A percentile compares a stretch with the other conserved stretches of the same genome.
Conservation (phyloP, 164 flowering plant species). For the Cinnamomum chago region DNA sequence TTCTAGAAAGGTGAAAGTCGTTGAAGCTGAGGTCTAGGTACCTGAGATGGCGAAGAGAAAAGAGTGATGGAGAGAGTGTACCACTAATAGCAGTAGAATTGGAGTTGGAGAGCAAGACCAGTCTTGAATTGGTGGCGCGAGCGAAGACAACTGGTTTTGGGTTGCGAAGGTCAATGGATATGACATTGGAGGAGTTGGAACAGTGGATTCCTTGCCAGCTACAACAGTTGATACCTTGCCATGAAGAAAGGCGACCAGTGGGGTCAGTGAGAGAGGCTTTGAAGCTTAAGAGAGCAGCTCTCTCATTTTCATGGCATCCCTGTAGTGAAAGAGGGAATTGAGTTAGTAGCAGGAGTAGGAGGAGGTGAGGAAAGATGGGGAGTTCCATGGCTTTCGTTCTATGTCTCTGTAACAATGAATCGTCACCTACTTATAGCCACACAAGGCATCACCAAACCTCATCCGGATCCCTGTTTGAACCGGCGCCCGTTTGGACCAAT, state of each 20-base stretch:
- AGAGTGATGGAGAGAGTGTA: constrained; percentile 17
- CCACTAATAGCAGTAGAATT: constrained; percentile 13
- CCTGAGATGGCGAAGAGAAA: constrained; percentile 11
- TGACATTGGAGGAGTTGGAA: constrained; percentile 12
- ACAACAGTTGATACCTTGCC: constrained; percentile 21
- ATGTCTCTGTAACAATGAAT: neutral
- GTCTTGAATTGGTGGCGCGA: neutral
- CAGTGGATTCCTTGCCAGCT: constrained; percentile 20
- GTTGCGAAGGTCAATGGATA: constrained; percentile 9
- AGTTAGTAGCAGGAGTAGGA: neutral
- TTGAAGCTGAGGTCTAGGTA: constrained; percentile 23
- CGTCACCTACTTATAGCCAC: neutral
- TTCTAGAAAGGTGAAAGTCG: constrained; percentile 15
- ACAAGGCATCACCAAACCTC: too few species aligned
- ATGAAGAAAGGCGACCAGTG: constrained; percentile 13
- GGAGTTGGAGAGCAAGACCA: neutral
- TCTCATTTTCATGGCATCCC: constrained; percentile 13
- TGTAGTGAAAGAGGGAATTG: neutral
- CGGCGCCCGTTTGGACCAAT: too few species aligned
- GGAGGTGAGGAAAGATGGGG: neutral
- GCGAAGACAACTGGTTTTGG: constrained; percentile 3
- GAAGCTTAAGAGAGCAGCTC: constrained; percentile 16
- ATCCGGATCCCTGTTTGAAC: too few species aligned
- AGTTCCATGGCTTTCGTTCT: constrained; percentile 6
- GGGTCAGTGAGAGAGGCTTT: constrained; percentile 15